Conservation (phyloP, 192 early-diverging fungal genomes). For the Rhizoclosmatium globosum region DNA sequence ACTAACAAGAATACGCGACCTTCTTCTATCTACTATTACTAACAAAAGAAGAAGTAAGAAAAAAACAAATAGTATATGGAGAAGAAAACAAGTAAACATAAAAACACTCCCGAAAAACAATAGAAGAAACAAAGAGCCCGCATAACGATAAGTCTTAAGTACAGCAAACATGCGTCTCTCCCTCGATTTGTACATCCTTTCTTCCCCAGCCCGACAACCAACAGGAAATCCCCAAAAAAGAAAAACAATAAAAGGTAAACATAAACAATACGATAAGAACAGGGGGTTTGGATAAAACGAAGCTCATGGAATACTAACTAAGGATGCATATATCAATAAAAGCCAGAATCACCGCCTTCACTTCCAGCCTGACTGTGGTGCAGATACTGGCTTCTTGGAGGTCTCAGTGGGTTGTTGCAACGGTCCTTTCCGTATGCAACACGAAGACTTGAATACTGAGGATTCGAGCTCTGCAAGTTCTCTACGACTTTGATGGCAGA, state of each 20-base stretch:
- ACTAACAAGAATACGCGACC: neutral
- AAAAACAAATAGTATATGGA: neutral
- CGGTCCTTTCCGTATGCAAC: slow-evolving; percentile 91
- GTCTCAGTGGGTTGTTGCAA: slow-evolving; percentile 79
- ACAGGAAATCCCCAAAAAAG: neutral
- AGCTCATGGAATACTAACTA: too few species aligned
- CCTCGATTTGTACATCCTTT: too few species aligned
- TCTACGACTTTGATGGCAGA: slow-evolving; percentile 84
- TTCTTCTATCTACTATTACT: neutral
- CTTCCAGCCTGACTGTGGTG: neutral
- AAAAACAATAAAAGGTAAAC: neutral
- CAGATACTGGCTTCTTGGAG: slow-evolving; percentile 4
- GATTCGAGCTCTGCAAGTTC: slow-evolving; percentile 43
- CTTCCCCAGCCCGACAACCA: too few species aligned
- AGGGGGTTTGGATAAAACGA: too few species aligned
- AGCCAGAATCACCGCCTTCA: too few species aligned
- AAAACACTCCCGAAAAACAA: neutral
- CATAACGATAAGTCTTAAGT: neutral
- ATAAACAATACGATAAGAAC: too few species aligned
- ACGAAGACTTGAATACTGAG: slow-evolving; percentile 57
- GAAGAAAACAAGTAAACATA: neutral
- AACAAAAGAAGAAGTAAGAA: neutral
- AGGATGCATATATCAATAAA: too few species aligned
- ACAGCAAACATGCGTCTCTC: neutral
- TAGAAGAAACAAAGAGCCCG: neutral